These are phyloP conservation scores for Eucalyptus curtisii DNA, from an alignment of 345 rosid genomes.

Conservation along the genomic window DNA sequence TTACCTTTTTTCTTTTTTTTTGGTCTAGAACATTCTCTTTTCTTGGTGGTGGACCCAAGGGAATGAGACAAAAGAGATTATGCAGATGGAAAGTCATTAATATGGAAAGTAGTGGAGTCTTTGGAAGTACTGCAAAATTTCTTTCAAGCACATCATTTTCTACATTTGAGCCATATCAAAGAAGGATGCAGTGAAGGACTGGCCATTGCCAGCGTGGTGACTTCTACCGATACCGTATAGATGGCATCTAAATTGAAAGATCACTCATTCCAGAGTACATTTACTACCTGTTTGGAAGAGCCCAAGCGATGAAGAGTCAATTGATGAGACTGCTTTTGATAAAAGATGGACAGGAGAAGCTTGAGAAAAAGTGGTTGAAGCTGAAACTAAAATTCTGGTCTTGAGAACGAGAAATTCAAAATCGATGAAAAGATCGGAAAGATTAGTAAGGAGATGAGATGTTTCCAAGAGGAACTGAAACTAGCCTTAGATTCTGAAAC, in stretches of 20 bases:
- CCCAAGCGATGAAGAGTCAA: not conserved
- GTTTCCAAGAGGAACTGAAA: not conserved
- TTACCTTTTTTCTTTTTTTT: not conserved
- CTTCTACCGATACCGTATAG: conserved; percentile 4
- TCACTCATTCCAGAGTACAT: not conserved
- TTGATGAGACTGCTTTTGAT: conserved; percentile 1
- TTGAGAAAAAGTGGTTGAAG: not conserved
- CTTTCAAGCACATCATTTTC: conserved; percentile 23
- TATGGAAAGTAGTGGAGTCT: conserved; percentile 5
- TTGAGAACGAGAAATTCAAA: not conserved
- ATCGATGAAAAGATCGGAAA: not conserved
- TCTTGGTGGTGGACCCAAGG: not conserved
- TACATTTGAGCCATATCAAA: not conserved
- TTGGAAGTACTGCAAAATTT: conserved; percentile 5
- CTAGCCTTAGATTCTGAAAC: not conserved
- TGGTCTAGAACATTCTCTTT: not conserved
- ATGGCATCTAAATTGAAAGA: not conserved
- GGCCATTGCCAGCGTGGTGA: conserved; percentile 14
- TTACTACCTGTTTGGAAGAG: not conserved
- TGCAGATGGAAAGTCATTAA: not conserved
- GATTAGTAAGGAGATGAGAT: not conserved
- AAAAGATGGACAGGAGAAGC: conserved; percentile 1
- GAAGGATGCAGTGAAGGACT: conserved; percentile 15
- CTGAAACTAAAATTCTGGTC: not conserved
- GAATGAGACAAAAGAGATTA: not conserved